Conservation (phyloP, 163 green algal genomes). For the Coccomyxa subellipsoidea region DNA sequence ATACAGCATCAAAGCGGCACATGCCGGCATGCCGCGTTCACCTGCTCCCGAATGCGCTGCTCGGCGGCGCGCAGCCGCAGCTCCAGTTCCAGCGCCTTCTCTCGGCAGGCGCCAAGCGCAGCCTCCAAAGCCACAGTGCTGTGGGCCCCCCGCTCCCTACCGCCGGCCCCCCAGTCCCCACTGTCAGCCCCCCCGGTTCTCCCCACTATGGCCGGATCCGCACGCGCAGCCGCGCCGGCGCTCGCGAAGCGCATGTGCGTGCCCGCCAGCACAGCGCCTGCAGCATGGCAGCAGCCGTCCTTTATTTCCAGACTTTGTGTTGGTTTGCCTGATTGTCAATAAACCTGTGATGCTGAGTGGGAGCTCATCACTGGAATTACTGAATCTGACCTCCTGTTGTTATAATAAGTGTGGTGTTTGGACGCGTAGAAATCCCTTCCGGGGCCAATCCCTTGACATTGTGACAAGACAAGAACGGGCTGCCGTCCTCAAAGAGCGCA, state of each 20-base stretch:
- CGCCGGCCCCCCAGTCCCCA: not conserved
- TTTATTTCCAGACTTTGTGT: no score
- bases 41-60: conserved; percentile 1
- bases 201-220: not conserved
- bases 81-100: conserved; percentile 34
- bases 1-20: not conserved
- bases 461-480: no score
- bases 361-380: no score
- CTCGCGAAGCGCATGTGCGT: not conserved
- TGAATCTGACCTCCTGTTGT: no score
- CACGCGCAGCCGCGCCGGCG: not conserved
- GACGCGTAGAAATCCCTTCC: no score
- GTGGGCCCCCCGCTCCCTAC: not conserved
- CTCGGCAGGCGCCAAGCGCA: conserved; percentile 28
- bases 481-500: no score
- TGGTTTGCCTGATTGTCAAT: no score
- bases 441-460: no score
- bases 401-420: no score
- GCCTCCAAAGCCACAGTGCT: conserved; percentile 35
- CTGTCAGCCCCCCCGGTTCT: not conserved
- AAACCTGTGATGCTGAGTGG: no score
- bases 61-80: conserved; percentile 25
- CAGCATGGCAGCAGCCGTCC: no score
- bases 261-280: not conserved
- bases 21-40: not conserved